A percentile compares a stretch with the other conserved stretches of the same genome.
These are phyloP conservation scores for Phialophora macrospora DNA, from an alignment of 2,329 filamentous ascomycete species.

Conservation along the genomic window DNA sequence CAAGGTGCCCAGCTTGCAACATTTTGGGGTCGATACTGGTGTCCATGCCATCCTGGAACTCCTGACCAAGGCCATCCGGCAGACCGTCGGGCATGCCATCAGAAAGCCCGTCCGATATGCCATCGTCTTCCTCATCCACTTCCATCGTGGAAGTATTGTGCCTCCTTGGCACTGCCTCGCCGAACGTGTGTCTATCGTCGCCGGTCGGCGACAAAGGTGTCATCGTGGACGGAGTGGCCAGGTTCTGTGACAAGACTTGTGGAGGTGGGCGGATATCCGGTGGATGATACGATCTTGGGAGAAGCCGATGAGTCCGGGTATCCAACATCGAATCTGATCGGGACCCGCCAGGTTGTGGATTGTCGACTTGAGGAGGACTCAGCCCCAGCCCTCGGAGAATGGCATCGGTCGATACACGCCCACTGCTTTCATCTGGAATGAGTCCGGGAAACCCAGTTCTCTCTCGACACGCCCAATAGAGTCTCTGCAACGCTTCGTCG, in stretches of 20 bases:
- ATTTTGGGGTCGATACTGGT: conserved; percentile 21
- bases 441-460: conserved; percentile 32
- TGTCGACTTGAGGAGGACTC: conserved; percentile 27
- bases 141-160: neutral
- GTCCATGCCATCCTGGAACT: conserved; percentile 11
- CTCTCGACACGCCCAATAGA: conserved; percentile 35
- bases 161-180: conserved; percentile 7
- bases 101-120: conserved; percentile 7
- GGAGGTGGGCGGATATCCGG: conserved; percentile 27
- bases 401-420: conserved; percentile 32
- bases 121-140: conserved; percentile 6
- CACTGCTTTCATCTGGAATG: conserved; percentile 30
- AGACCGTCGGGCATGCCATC: neutral
- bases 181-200: conserved; percentile 8
- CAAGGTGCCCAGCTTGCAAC: conserved; percentile 16
- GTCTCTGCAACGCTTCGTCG: conserved; percentile 33
- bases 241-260: conserved; percentile 2
- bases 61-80: conserved; percentile 6
- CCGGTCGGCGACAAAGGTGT: conserved; percentile 6
- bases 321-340: conserved; percentile 24
- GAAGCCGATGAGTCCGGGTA: neutral
- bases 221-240: conserved; percentile 13
- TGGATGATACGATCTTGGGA: conserved; percentile 23
- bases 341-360: conserved; percentile 4
- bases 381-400: conserved; percentile 33